Evolutionary conservation across 495 filamentous ascomycete genomes (phyloP), one percentile per base, ranked within the genome.

Genomic region (Lasiosphaeria miniovina): DNA sequence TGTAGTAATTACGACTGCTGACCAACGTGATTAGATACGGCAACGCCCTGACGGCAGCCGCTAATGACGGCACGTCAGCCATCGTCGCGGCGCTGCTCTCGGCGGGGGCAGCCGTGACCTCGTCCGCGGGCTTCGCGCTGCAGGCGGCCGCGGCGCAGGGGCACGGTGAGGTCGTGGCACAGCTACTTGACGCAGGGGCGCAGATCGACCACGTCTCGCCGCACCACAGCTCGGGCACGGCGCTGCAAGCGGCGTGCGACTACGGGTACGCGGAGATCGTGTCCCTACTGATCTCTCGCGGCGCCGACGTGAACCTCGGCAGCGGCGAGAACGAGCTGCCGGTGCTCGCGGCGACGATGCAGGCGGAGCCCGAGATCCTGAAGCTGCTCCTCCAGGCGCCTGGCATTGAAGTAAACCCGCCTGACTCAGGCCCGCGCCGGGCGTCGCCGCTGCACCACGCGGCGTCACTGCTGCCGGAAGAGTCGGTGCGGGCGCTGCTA

Each of bases 171-270:
- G 61, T 74, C 24, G 71, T 74, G 3, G 40, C 57, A 45, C 63
- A 68, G 41, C 69, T 74, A 38, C 52, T 74, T 0, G 59, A 65
- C 10, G 60, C 53, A 51, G 71, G 71, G 9, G 72, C 69, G 6
- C 58, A 74, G 40, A 67, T 74, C 9, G 74, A 74, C 24, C 67
- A 63, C 3, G 57, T 61, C 34, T 65, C 66, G 12, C 10, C 61
- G 15, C 64, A 66, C 34, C 49, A 61, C 15, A 8, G 14, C 9
- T 24, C 17, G n/a, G 68, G 68, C 7, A 70, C 71, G 7, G 71
- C 71, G 12, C 54, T 74, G 14, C 70, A 73, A 41, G 71, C 66
- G 4, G 71, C 71, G 33, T 65, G 58, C 24, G 62, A 73, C 59
- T 62, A 61, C 5, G 57, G 67, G 1, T 63, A 63, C 24, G 58